Conservation (phyloP, 1,284 basidiomycete genomes). For the Apiotrichum veenhuisii region DNA sequence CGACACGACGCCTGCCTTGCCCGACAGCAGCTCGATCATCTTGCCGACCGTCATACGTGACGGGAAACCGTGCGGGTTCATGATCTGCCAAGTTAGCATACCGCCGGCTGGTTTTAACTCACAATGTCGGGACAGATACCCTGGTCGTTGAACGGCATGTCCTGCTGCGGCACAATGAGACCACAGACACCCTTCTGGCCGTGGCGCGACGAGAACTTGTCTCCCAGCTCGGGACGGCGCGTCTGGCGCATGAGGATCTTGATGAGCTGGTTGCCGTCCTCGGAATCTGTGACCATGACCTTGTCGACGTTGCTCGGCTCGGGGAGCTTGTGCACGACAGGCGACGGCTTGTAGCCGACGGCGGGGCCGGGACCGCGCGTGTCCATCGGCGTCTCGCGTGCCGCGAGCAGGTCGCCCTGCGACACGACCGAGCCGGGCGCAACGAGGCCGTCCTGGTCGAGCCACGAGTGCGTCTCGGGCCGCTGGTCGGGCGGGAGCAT, state of each 20-base stretch:
- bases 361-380: conserved; percentile 54
- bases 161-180: conserved; percentile 95
- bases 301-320: conserved; percentile 95
- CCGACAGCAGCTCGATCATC: conserved; percentile 98
- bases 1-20: conserved; percentile 61
- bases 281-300: conserved; percentile 91
- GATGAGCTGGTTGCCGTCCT: conserved; percentile 92
- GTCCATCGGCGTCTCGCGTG: conserved; percentile 91
- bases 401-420: conserved; percentile 90
- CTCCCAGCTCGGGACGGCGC: conserved; percentile 89
- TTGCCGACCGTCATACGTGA: conserved; percentile 99
- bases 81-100: conserved; percentile 56
- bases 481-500: conserved; percentile 77
- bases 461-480: conserved; percentile 71
- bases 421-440: conserved; percentile 92
- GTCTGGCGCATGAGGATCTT: conserved; percentile 99
- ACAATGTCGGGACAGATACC: conserved; percentile 88
- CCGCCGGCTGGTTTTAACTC: neutral
- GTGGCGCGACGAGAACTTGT: conserved; percentile 97
- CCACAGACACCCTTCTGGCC: conserved; percentile 99
- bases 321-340: conserved; percentile 86
- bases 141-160: conserved; percentile 98
- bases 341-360: conserved; percentile 78
- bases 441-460: conserved; percentile 91
- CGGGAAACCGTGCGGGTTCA: conserved; percentile 99